These are phyloP conservation scores for Paxillus involutus DNA, from an alignment of 768 basidiomycete genomes.

Conservation along the genomic window DNA sequence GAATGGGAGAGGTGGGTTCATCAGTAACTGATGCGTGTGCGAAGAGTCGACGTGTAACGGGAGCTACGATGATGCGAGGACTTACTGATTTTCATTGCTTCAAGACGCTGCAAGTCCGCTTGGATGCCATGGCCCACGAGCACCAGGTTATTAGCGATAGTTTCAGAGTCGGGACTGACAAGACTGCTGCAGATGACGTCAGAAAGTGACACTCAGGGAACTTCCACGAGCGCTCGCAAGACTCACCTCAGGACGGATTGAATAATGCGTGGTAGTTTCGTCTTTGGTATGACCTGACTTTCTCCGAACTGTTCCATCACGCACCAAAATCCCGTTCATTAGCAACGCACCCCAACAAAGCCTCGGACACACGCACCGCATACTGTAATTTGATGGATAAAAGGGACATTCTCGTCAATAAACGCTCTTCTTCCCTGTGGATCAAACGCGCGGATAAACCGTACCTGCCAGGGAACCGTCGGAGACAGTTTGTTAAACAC, in stretches of 20 bases:
- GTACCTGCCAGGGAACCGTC: constrained; percentile 72
- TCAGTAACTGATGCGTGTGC: not conserved
- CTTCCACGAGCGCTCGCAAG: constrained; percentile 2
- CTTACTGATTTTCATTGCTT: constrained; percentile 82
- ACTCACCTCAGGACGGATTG: constrained; percentile 70
- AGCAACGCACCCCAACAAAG: not conserved
- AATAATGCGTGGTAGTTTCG: constrained; percentile 69
- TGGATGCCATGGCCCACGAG: constrained; percentile 63
- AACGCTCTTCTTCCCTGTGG: constrained; percentile 14
- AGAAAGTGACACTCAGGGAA: not conserved
- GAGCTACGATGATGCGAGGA: constrained; percentile 1
- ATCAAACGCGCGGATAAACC: constrained; percentile 25
- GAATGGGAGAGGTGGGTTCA: no score
- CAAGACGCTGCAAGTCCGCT: constrained; percentile 58
- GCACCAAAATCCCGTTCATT: constrained; percentile 4
- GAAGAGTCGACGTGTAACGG: not conserved
- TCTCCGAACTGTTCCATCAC: constrained; percentile 64
- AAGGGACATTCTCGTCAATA: constrained; percentile 11
- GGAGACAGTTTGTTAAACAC: constrained; percentile 60
- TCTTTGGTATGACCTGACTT: constrained; percentile 65
- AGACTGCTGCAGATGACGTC: constrained; percentile 51
- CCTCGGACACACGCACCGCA: constrained; percentile 48
- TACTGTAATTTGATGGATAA: constrained; percentile 43
- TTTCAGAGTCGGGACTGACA: constrained; percentile 76
- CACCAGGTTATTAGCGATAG: constrained; percentile 64